phyloP scores from a whole-genome alignment of 805 yeast species.

The Suhomyces sp. region DNA sequence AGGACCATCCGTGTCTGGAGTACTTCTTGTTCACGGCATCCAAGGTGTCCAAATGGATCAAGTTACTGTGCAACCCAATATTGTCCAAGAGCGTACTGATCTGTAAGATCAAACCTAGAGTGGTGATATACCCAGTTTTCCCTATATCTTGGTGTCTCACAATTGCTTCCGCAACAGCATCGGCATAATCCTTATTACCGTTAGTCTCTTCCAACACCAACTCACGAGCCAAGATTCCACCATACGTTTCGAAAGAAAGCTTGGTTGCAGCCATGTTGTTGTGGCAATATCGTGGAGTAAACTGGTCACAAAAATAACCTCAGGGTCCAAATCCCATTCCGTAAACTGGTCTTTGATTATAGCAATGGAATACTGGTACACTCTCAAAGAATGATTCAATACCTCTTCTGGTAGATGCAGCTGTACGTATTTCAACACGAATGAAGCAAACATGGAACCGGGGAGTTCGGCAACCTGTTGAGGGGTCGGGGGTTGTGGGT shows the following conservation, averaged over 20 bases:
- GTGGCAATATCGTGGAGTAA: slow-evolving; percentile 37
- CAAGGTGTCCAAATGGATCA: slow-evolving; percentile 28
- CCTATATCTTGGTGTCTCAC: slow-evolving; percentile 38
- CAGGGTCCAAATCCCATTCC: slow-evolving; percentile 29
- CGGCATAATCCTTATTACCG: slow-evolving; percentile 29
- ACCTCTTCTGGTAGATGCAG: slow-evolving; percentile 22
- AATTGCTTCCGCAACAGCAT: slow-evolving; percentile 35
- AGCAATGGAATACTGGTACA: slow-evolving; percentile 28
- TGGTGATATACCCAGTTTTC: slow-evolving; percentile 30
- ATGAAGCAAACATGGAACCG: slow-evolving; percentile 15
- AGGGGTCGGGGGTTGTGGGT: slow-evolving; percentile 23
- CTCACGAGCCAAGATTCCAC: slow-evolving; percentile 29
- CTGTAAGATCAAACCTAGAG: slow-evolving; percentile 32
- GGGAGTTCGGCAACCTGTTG: slow-evolving; percentile 24
- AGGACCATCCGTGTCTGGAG: slow-evolving; percentile 28
- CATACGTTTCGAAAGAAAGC: slow-evolving; percentile 35
- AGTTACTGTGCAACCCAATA: slow-evolving; percentile 27
- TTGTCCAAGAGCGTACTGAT: slow-evolving; percentile 35
- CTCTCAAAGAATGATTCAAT: slow-evolving; percentile 31
- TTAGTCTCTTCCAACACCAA: slow-evolving; percentile 20
- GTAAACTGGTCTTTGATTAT: slow-evolving; percentile 33
- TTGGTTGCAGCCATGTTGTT: slow-evolving; percentile 34
- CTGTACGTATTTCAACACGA: slow-evolving; percentile 22
- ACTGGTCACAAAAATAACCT: slow-evolving; percentile 27
- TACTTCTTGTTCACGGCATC: slow-evolving; percentile 24